Base-by-base conservation (phyloP, 176 grass and related monocot genomes). In the Elymus sibiricus region DNA sequence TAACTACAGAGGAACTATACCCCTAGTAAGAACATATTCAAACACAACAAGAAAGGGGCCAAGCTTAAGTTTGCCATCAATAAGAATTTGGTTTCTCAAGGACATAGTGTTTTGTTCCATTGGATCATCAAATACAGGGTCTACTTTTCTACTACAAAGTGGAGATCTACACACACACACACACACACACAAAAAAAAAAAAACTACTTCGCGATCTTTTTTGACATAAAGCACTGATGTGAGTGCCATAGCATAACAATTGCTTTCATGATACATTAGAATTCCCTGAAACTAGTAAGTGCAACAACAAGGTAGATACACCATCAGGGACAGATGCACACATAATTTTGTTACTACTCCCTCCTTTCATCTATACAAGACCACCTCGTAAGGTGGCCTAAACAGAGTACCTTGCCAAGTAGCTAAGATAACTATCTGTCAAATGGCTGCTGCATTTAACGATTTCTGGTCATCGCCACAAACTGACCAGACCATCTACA, bases 1-100 rank as follows among this genome's bases (percentile, higher is more conserved):
- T 21, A 90, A n/a, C n/a, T n/a, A 83, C 2, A 82, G 61, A 24
- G 19, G 22, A 78, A 68, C 31, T 71, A 11, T 59, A 58, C 44
- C 26, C 58, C 16, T 81, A 4, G 65, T 12, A 47, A 59, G 49
- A 12, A 60, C 25, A 82, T 77, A 69, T 46, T 65, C 61, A 81
- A 61, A 74, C 21, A 32, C 24, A 46, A 60, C 47, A 77, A 40
- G 10, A 59, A 75, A 9, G n/a, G n/a, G n/a, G n/a, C 15, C 14
- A 53, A 71, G 53, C 65, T 68, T 35, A 80, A 75, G 58, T 55
- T 74, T 40, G 16, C 65, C 21, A 67, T 32, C 55, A 67, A 68
- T 67, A 27, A 59, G 26, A 53, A 44, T 11, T 34, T 65, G 29
- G 15, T 68, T 77, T 82, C 79, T 71, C 24, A 55, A 81, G 10